Percentiles rank a stretch among this genome's conserved stretches.
These are phyloP conservation scores for Eucalyptus camaldulensis DNA, from an alignment of 345 rosid species.

Conservation along the genomic window DNA sequence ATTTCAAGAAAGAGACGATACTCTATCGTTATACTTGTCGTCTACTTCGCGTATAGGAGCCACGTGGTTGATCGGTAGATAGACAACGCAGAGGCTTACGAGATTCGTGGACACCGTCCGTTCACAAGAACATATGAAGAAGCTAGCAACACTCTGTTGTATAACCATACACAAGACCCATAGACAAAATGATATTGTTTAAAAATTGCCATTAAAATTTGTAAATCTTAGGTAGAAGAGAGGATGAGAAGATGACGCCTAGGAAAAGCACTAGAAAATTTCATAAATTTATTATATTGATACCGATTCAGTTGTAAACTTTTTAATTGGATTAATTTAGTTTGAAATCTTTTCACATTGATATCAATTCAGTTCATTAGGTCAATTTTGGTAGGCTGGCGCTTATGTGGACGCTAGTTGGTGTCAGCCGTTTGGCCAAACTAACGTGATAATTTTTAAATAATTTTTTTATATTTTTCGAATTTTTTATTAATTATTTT, in stretches of 20 bases:
- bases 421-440: no score
- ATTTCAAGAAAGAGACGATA: background rate
- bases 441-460: no score
- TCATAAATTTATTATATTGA: no score
- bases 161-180: background rate
- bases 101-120: background rate
- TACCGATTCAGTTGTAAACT: no score
- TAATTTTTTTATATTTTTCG: no score
- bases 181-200: background rate
- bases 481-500: no score
- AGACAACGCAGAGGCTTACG: background rate
- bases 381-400: fast-evolving
- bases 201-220: background rate
- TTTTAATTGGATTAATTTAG: fast-evolving
- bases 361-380: fast-evolving
- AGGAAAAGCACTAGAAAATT: no score
- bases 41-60: background rate
- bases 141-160: background rate
- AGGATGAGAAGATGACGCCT: background rate
- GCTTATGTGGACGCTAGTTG: fast-evolving
- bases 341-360: fast-evolving
- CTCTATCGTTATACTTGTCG: background rate
- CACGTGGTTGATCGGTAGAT: background rate
- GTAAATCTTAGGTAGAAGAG: background rate
- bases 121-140: background rate